Percentiles rank a stretch among this genome's conserved stretches.
Conservation (phyloP, 208 protist genomes). For the Leishmania turanica region DNA sequence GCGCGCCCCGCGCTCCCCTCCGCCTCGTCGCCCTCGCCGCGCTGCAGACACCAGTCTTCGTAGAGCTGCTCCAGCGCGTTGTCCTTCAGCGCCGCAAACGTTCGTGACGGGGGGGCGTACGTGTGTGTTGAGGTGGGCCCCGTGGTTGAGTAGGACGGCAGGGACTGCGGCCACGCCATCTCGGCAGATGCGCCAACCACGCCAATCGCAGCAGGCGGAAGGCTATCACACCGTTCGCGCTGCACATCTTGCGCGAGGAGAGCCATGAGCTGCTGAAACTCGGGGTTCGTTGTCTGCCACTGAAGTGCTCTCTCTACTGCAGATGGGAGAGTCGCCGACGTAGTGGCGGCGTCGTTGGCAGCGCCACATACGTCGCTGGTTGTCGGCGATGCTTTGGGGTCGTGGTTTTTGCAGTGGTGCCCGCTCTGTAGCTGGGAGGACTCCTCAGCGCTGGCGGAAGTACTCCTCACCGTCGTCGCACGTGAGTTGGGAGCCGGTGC, state of each 20-base stretch:
- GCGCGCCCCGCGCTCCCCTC: constrained; percentile 1
- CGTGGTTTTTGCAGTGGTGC: not conserved
- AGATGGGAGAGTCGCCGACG: not conserved
- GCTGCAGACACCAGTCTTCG: constrained; percentile 38
- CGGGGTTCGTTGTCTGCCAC: constrained; percentile 17
- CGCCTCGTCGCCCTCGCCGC: constrained; percentile 5
- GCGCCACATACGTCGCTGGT: not conserved
- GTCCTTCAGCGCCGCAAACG: constrained; percentile 63
- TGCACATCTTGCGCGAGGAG: constrained; percentile 50
- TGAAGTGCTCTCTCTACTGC: constrained; percentile 1
- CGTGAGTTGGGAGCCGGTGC: not conserved
- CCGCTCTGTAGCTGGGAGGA: not conserved
- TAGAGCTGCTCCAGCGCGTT: constrained; percentile 73
- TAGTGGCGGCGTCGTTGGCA: not conserved
- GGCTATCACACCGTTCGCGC: constrained; percentile 14
- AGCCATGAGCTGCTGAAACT: constrained; percentile 56
- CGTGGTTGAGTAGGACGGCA: not conserved
- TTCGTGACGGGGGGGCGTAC: constrained; percentile 42
- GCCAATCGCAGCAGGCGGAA: not conserved
- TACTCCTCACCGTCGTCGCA: not conserved
- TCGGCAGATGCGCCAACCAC: not conserved
- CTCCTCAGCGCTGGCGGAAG: not conserved
- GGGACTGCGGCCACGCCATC: too few species aligned
- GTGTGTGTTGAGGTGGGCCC: not conserved
- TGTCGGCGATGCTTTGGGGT: not conserved